Base-by-base conservation (phyloP, 2,329 filamentous ascomycete species). In the Alternaria dauci region DNA sequence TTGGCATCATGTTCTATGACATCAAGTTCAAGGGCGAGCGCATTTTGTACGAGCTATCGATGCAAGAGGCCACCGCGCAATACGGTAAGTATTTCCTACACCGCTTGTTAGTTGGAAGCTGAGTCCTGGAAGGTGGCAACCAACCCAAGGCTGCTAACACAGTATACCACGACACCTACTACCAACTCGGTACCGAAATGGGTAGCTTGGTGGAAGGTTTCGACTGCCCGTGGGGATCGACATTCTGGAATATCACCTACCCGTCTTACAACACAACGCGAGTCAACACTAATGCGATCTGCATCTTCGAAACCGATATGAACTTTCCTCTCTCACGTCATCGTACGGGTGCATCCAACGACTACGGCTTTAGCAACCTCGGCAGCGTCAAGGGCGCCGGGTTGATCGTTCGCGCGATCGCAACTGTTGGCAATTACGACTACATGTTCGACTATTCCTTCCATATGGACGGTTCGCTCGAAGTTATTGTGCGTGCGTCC, bases 1-100 rank as follows among this genome's bases (percentile, higher is more conserved):
- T 80, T 0, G 86, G 85, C 0, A 76, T 87, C 48, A 72, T 79
- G 12, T 74, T 88, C 3, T 83, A 84, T 65, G 82, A 88, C 61
- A 83, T 88, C 48, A 77, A 78, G 20, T 86, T 83, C 78, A 84
- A 85, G 64, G 85, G 83, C 11, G 80, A 87, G 60, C 76, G 84
- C 3, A 76, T 88, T 11, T 72, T 88, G 5, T 88, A 87, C 59
- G 85, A 88, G 64, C 76, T 88, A 1, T 81, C 82, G 1, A 76
- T 88, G 3, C 83, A 87, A 71, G 85, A 88, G 67, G 85, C 85
- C 0, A 74, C 85, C 8, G 82, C 84, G 0, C 84, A 86, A 56
- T 86, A 86, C 56, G 83, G 82, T 7, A 30, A 36, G 28, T 48
- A 34, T 20, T 16, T 12, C 28, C 2, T 55, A 12, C 8, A 25